Base-by-base conservation (phyloP, 352 stramenopile species). In the Pythium guiyangense region DNA sequence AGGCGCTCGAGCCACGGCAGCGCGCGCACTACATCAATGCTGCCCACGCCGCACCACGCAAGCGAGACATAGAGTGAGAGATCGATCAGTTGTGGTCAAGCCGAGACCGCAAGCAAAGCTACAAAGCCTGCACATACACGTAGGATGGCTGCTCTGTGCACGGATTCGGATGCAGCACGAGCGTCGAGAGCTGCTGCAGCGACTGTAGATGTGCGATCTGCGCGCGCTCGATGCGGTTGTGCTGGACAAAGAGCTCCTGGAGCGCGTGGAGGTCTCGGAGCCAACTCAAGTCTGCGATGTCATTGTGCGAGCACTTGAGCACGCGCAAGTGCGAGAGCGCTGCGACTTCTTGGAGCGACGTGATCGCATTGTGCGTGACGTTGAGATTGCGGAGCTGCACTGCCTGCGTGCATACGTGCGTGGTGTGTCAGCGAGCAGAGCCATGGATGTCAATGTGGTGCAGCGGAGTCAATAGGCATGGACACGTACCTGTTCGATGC, bases 111-210 rank as follows among this genome's bases (percentile, higher is more conserved):
- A 12, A 9, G 12, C 4, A 6, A 37, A 9, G 9, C 31, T 34
- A 9, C 29, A 34, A 60, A n/a, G n/a, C n/a, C n/a, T n/a, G n/a
- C n/a, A 52, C 69, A 20, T 55, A 88, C 81, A 74, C 49, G 54
- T 86, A 90, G 14, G 76, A 66, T 9, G 67, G 52, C 18, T 43
- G 47, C 18, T 83, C 62, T 0, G 79, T 88, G 60, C 78, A 90
- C 29, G 82, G 82, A 62, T 92, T 92, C 18, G 79, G 74, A 31
- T 88, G 78, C 12, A 90, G 46, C 25, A 88, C 60, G 18, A 92
- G 65, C 18, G 66, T 80, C 35, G 68, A 59, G 17, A 92, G 69
- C 43, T 69, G 60, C 2, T 45, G 55, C 3, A 88, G 64, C 9
- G 67, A 22, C 46, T 70, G 60, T 18, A 92, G 54, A 52, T 83